Evolutionary conservation across 352 stramenopile species (phyloP).

Genomic region (Peronospora belbahrii): DNA sequence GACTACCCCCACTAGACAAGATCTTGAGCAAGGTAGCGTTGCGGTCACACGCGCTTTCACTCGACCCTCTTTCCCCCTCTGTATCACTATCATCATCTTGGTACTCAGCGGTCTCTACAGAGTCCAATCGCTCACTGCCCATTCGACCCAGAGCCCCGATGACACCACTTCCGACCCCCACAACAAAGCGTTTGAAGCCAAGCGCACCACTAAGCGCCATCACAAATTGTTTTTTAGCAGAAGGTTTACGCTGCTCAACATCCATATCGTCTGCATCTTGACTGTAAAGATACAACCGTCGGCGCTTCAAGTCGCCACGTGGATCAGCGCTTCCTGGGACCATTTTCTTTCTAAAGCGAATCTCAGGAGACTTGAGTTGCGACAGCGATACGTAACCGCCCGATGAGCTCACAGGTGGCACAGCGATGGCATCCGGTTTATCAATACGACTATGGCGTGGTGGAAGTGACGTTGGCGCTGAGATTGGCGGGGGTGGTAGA

Average conservation of each 20-base stretch:
- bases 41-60: conserved; percentile 7
- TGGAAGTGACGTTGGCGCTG: conserved; percentile 15
- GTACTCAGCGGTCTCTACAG: conserved; percentile 25
- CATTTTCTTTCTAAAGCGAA: conserved; percentile 55
- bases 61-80: conserved; percentile 19
- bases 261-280: conserved; percentile 26
- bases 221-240: conserved; percentile 24
- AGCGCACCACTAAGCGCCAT: conserved; percentile 23
- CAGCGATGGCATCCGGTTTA: conserved; percentile 7
- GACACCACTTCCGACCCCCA: conserved; percentile 25
- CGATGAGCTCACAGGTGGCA: conserved; percentile 30
- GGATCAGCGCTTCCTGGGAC: conserved; percentile 25
- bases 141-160: conserved; percentile 26
- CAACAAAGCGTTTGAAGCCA: conserved; percentile 28
- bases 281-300: conserved; percentile 37
- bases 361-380: conserved; percentile 63
- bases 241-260: conserved; percentile 17
- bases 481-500: conserved; percentile 12
- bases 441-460: conserved; percentile 10
- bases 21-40: conserved; percentile 45
- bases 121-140: conserved; percentile 22
- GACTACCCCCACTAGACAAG: conserved; percentile 32
- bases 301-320: conserved; percentile 53
- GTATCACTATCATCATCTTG: conserved; percentile 38
- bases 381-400: conserved; percentile 74